These are phyloP conservation scores for Spiraea crenata DNA, from an alignment of 331 rosid genomes.

Conservation along the genomic window DNA sequence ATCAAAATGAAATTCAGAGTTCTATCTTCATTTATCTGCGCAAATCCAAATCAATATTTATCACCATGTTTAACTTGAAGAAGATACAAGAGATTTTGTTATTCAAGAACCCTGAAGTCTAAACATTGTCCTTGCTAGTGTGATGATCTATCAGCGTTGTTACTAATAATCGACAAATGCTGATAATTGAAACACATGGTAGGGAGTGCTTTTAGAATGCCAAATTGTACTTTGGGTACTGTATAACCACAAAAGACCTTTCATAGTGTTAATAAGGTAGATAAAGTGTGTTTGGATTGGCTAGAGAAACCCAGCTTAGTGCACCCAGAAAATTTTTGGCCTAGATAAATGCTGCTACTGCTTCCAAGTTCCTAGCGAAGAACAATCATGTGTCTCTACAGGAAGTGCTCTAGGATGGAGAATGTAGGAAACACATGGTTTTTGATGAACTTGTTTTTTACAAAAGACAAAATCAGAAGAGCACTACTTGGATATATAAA, in stretches of 20 bases:
- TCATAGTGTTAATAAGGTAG: background rate
- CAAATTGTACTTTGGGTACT: background rate
- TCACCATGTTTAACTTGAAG: slow-evolving; percentile 28
- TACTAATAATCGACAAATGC: background rate
- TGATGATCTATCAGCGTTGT: background rate
- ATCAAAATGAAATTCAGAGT: slow-evolving; percentile 74
- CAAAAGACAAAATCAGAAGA: background rate
- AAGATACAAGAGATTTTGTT: slow-evolving; percentile 21
- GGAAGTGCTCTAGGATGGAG: background rate
- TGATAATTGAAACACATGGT: background rate
- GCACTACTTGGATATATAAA: background rate
- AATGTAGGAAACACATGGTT: background rate
- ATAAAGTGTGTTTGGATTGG: background rate
- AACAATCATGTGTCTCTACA: background rate
- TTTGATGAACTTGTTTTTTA: background rate
- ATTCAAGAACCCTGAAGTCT: slow-evolving; percentile 18
- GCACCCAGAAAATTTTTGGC: too few species aligned
- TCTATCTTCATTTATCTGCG: slow-evolving; percentile 55
- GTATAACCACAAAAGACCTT: background rate
- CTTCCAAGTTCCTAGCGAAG: background rate
- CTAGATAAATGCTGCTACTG: background rate
- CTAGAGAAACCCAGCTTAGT: background rate
- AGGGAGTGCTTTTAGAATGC: background rate
- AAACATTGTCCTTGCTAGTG: background rate
- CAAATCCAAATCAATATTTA: slow-evolving; percentile 36